These are phyloP conservation scores for Tremella fuciformis DNA, from an alignment of 768 basidiomycete genomes.

Conservation along the genomic window DNA sequence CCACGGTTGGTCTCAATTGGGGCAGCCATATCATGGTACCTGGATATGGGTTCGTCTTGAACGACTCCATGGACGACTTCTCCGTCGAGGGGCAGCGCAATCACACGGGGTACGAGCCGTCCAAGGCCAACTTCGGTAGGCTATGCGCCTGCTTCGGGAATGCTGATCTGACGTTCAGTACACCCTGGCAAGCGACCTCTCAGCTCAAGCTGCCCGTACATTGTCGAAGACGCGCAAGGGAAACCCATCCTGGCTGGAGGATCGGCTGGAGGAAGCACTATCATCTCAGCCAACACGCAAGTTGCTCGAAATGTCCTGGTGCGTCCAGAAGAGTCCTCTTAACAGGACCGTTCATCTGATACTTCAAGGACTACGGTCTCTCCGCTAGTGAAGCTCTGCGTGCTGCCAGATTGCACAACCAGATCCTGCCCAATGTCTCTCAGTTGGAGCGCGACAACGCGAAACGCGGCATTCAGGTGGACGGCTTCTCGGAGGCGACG, in stretches of 20 bases:
- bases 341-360: not conserved
- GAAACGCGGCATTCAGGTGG: slow-evolving; percentile 19
- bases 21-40: slow-evolving; percentile 43
- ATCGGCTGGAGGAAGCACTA: slow-evolving; percentile 42
- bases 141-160: not conserved
- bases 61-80: slow-evolving; percentile 47
- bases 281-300: slow-evolving; percentile 42
- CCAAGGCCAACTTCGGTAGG: slow-evolving; percentile 36
- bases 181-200: slow-evolving; percentile 37
- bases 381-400: slow-evolving; percentile 32
- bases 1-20: slow-evolving; percentile 40
- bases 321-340: slow-evolving; percentile 4
- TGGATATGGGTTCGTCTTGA: slow-evolving; percentile 38
- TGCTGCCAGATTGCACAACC: slow-evolving; percentile 37
- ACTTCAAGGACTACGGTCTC: slow-evolving; percentile 30
- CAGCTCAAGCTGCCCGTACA: slow-evolving; percentile 45
- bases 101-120: slow-evolving; percentile 37
- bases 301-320: slow-evolving; percentile 39
- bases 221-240: slow-evolving; percentile 27
- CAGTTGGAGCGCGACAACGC: slow-evolving; percentile 22
- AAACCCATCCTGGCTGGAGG: slow-evolving; percentile 35
- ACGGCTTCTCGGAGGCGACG: slow-evolving; percentile 31
- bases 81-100: slow-evolving; percentile 35
- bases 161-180: slow-evolving; percentile 12
- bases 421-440: slow-evolving; percentile 36